These are phyloP conservation scores for Sporothrix inflata DNA, from an alignment of 2,329 filamentous ascomycete species.

Conservation along the genomic window DNA sequence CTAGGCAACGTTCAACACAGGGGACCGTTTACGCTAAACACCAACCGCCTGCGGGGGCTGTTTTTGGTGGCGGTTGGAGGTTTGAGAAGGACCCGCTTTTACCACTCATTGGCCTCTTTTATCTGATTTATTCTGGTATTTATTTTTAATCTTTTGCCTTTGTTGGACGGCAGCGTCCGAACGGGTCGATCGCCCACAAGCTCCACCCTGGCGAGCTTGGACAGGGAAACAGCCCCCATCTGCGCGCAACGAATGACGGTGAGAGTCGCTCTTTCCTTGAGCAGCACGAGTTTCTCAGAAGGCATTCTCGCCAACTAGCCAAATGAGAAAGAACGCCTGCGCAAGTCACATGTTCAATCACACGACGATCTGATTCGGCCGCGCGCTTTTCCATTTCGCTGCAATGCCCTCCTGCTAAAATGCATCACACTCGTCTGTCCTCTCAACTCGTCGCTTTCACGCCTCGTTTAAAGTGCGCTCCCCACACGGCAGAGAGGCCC, in stretches of 20 bases:
- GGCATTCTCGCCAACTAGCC: too few relatives aligned
- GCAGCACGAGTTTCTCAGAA: background rate
- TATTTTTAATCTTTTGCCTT: background rate
- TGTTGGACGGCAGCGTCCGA: slow-evolving; percentile 27
- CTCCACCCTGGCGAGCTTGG: background rate
- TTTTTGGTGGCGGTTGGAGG: slow-evolving; percentile 10
- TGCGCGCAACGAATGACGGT: slow-evolving; percentile 5
- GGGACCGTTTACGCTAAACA: slow-evolving; percentile 2
- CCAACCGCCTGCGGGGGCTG: background rate
- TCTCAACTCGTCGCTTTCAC: background rate
- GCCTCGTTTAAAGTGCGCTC: slow-evolving; percentile 1
- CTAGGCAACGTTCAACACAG: slow-evolving; percentile 6
- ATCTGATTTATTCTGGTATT: slow-evolving; percentile 15
- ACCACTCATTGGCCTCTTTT: background rate
- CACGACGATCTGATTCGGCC: slow-evolving; percentile 23
- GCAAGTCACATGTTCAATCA: slow-evolving; percentile 27
- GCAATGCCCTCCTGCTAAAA: background rate
- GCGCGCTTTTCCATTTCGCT: background rate
- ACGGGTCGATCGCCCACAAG: slow-evolving; percentile 17
- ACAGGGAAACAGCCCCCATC: slow-evolving; percentile 8
- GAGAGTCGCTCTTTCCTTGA: background rate
- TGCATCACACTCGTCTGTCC: background rate
- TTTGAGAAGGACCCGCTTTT: background rate
- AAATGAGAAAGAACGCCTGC: background rate
- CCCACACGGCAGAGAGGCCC: slow-evolving; percentile 16